These are phyloP conservation scores for Pichia sp. DNA, from an alignment of 1,139 yeast species.

Conservation along the genomic window DNA sequence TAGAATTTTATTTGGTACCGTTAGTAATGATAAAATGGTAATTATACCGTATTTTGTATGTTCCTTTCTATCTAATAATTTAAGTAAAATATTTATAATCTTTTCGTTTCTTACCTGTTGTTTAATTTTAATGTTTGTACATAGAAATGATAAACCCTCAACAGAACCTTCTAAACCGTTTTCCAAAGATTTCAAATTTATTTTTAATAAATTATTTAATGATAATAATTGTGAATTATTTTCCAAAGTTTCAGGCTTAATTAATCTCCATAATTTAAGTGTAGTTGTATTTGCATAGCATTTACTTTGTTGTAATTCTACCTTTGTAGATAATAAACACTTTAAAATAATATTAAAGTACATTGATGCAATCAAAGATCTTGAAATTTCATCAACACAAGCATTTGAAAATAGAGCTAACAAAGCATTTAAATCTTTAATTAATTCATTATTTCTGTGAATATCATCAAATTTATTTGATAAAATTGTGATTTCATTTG, in stretches of 20 bases:
- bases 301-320: constrained; percentile 8
- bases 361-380: constrained; percentile 22
- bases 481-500: constrained; percentile 20
- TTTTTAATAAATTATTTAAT: constrained; percentile 25
- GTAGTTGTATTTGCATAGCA: constrained; percentile 34
- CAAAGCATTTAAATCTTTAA: constrained; percentile 10
- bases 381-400: constrained; percentile 24
- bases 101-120: constrained; percentile 33
- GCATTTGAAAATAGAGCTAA: constrained; percentile 24
- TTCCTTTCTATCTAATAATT: constrained; percentile 2
- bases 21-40: constrained; percentile 35
- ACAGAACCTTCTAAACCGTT: constrained; percentile 11
- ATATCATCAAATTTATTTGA: constrained; percentile 4
- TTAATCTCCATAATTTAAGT: constrained; percentile 41
- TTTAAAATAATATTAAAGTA: constrained; percentile 19
- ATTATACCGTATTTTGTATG: constrained; percentile 34
- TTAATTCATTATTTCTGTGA: not conserved
- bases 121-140: constrained; percentile 34
- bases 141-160: constrained; percentile 45
- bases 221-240: constrained; percentile 21
- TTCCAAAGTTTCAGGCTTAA: constrained; percentile 29
- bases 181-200: constrained; percentile 22
- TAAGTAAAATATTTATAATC: constrained; percentile 23
- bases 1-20: constrained; percentile 29
- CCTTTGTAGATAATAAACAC: constrained; percentile 11